These are phyloP conservation scores for Spinellus fusiger DNA, from an alignment of 192 early-diverging fungal species.

Conservation along the genomic window DNA sequence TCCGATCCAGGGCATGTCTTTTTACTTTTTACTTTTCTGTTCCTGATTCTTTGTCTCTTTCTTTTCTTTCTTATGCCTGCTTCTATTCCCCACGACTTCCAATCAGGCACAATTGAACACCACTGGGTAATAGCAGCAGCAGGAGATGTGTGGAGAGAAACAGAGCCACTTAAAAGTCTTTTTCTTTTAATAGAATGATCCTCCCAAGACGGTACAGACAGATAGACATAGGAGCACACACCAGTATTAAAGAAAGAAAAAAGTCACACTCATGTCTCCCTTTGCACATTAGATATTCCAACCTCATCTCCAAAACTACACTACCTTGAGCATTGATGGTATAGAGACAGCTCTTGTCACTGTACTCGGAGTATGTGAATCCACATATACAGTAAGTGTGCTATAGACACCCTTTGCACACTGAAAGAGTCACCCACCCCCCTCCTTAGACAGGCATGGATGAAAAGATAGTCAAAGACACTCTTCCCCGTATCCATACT, in stretches of 20 bases:
- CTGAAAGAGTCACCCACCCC: background rate
- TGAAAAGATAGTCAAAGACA: background rate
- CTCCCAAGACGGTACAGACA: conserved; percentile 36
- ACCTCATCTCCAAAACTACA: no score
- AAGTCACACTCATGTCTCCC: no score
- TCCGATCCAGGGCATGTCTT: no score
- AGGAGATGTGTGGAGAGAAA: background rate
- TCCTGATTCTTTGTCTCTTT: conserved; percentile 7
- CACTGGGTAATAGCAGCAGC: conserved; percentile 43
- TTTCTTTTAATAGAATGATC: conserved; percentile 33
- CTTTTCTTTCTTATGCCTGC: background rate
- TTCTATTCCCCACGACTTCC: conserved; percentile 25
- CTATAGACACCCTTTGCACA: background rate
- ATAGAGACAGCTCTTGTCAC: no score
- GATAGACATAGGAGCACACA: background rate
- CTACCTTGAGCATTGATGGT: no score
- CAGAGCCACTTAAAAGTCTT: background rate
- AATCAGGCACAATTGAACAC: conserved; percentile 38
- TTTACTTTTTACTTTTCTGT: conserved; percentile 4
- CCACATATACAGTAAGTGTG: background rate
- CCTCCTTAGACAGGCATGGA: background rate
- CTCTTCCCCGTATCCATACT: background rate
- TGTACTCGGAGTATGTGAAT: background rate
- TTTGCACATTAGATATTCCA: background rate
- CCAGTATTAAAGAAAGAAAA: conserved; percentile 1